Evolutionary conservation across 352 stramenopile genomes (phyloP).

Genomic region (Hyaloperonospora arabidopsidis): DNA sequence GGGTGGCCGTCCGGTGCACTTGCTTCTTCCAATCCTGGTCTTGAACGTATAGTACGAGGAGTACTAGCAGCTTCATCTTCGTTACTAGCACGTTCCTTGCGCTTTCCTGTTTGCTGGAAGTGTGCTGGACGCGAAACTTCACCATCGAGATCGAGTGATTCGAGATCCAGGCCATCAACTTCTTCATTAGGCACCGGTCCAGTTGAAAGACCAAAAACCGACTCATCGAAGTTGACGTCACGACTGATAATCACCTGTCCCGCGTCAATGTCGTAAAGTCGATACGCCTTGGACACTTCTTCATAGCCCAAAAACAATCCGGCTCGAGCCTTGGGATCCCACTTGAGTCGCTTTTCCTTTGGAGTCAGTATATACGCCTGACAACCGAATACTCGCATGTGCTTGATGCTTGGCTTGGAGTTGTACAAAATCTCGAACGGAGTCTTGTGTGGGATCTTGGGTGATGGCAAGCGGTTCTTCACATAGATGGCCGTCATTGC

Average conservation of each 20-base stretch:
- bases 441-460: neutral
- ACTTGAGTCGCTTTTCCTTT: neutral
- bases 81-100: neutral
- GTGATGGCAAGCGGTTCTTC: neutral
- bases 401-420: neutral
- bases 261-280: neutral
- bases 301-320: neutral
- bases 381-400: conserved; percentile 1
- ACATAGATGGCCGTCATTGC: conserved; percentile 2
- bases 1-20: neutral
- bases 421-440: conserved; percentile 1
- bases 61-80: neutral
- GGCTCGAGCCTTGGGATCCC: conserved; percentile 1
- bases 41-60: neutral
- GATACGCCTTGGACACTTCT: conserved; percentile 2
- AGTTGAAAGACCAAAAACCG: neutral
- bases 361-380: neutral
- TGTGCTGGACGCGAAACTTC: neutral
- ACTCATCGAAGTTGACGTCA: neutral
- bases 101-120: neutral
- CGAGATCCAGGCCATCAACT: neutral
- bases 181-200: neutral
- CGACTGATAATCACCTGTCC: neutral
- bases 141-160: neutral
- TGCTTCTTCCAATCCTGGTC: neutral